phyloP scores from a whole-genome alignment of 2,329 filamentous ascomycete species.

The Calonectria honghensis region DNA sequence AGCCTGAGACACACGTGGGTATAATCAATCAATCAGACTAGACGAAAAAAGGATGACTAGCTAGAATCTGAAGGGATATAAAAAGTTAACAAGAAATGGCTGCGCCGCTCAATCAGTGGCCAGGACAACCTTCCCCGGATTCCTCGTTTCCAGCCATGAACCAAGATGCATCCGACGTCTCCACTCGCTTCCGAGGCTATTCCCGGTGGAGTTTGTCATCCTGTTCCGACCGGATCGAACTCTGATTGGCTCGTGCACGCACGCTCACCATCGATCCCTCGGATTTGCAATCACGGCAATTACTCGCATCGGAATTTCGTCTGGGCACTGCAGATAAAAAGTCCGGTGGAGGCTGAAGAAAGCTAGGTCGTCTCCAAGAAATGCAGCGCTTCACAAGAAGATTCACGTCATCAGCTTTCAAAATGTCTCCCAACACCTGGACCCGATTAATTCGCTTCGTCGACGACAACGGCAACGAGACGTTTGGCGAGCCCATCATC shows the following conservation, averaged over 20 bases:
- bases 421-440: constrained; percentile 55
- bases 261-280: background rate
- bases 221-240: constrained; percentile 50
- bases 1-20: background rate
- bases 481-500: constrained; percentile 59
- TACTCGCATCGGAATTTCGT: background rate
- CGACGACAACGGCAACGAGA: constrained; percentile 57
- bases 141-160: background rate
- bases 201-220: background rate
- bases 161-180: constrained; percentile 13
- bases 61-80: constrained; percentile 13
- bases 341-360: background rate
- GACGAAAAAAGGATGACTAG: background rate
- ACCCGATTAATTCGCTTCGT: constrained; percentile 60
- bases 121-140: constrained; percentile 16
- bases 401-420: constrained; percentile 34
- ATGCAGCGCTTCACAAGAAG: constrained; percentile 37
- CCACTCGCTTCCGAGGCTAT: background rate
- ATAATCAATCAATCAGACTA: constrained; percentile 15
- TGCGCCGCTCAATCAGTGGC: constrained; percentile 7
- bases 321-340: constrained; percentile 31
- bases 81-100: background rate
- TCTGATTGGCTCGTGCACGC: constrained; percentile 43
- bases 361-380: background rate
- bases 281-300: constrained; percentile 29